These are phyloP conservation scores for Amniculicola lignicola DNA, from an alignment of 495 filamentous ascomycete species.

Conservation along the genomic window DNA sequence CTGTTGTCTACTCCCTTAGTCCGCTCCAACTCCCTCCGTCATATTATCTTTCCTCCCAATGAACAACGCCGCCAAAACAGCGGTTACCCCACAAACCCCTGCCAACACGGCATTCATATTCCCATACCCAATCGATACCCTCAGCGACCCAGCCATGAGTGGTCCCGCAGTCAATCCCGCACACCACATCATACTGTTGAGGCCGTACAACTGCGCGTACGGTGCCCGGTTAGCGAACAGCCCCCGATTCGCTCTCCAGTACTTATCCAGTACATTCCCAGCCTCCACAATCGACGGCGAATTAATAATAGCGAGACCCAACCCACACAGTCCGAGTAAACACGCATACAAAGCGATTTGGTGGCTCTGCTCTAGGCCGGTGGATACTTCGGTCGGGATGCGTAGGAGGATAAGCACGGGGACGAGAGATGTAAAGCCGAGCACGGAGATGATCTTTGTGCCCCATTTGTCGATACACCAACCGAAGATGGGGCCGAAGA, in stretches of 20 bases:
- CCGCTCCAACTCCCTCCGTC: too few species aligned
- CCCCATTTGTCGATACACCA: slow-evolving; percentile 53
- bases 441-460: slow-evolving; percentile 48
- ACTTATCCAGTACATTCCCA: slow-evolving; percentile 41
- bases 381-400: slow-evolving; percentile 40
- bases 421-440: slow-evolving; percentile 50
- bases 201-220: slow-evolving; percentile 58
- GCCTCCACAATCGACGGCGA: slow-evolving; percentile 43
- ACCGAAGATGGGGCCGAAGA: slow-evolving; percentile 53
- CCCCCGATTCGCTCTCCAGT: slow-evolving; percentile 43
- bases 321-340: slow-evolving; percentile 49
- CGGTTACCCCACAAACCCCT: slow-evolving; percentile 45
- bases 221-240: slow-evolving; percentile 50
- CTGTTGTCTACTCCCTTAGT: too few species aligned
- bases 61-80: slow-evolving; percentile 47
- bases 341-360: slow-evolving; percentile 47
- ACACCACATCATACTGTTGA: slow-evolving; percentile 54
- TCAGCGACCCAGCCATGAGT: slow-evolving; percentile 47
- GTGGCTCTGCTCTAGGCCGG: slow-evolving; percentile 2
- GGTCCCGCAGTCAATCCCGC: slow-evolving; percentile 53
- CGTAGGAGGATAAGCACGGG: slow-evolving; percentile 53
- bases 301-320: slow-evolving; percentile 50
- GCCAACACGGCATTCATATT: slow-evolving; percentile 57
- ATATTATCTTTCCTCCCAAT: slow-evolving; percentile 52
- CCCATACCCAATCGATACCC: slow-evolving; percentile 53